phyloP scores from a whole-genome alignment of 83 land plant genomes.

The Picea mariana region DNA sequence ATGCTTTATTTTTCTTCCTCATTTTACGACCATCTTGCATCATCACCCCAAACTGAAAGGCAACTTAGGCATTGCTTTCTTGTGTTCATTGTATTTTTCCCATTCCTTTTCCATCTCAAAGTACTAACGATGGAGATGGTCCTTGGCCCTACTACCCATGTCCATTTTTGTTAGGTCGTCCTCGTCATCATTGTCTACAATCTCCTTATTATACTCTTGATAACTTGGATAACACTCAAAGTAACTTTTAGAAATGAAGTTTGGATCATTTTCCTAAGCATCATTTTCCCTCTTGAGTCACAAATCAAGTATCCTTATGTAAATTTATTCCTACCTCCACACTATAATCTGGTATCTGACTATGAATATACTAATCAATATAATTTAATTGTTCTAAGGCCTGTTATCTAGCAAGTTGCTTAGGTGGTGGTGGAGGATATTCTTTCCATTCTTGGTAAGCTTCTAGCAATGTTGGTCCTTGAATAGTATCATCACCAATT shows the following conservation, averaged over 20 bases:
- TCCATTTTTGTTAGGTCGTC: constrained; percentile 98
- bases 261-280: constrained; percentile 95
- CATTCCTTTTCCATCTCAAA: constrained; percentile 99
- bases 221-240: constrained; percentile 99
- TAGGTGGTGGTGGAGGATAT: constrained; percentile 66
- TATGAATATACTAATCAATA: constrained; percentile 68
- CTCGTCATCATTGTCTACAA: constrained; percentile 97
- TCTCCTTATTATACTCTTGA: constrained; percentile 94
- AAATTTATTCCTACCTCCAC: constrained; percentile 28
- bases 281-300: constrained; percentile 98
- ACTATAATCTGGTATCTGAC: constrained; percentile 55
- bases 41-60: constrained; percentile 98
- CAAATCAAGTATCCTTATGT: constrained; percentile 71
- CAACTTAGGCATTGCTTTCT: constrained; percentile 99
- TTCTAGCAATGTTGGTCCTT: constrained; percentile 76
- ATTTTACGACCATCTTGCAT: constrained; percentile 99
- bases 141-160: constrained; percentile 99
- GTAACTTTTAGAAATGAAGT: constrained; percentile 96
- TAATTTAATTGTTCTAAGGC: constrained; percentile 70
- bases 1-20: constrained; percentile 94
- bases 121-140: constrained; percentile 96
- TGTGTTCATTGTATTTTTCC: constrained; percentile 98
- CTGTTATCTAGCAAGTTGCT: constrained; percentile 56
- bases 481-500: constrained; percentile 80
- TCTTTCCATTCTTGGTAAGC: constrained; percentile 92